Evolutionary conservation across 2,329 filamentous ascomycete species (phyloP), one percentile per base, ranked within the genome.

Genomic region (Cladosporium sp.): DNA sequence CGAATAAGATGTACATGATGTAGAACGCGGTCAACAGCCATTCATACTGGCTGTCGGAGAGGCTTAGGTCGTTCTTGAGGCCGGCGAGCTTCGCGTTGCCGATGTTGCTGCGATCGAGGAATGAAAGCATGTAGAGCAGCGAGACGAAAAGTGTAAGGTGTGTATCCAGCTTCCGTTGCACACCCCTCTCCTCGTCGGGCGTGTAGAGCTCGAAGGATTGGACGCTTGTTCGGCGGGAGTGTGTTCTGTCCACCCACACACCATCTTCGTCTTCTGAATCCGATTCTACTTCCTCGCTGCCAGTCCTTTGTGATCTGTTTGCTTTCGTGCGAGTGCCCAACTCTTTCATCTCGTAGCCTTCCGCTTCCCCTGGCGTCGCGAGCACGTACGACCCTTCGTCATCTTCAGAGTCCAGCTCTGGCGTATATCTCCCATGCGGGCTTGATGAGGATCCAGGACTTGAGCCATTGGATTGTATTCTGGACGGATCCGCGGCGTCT

Each of bases 71-170:
- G 2, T 72, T 66, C 33, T 69, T 67, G 8, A 84, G 65, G 8
- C 80, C 80, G 6, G 80, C 80, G 46, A 83, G 78, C 51, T 75
- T 76, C n/a, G 80, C 80, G 65, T 84, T 83, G 39, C 80, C 80
- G 52, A 62, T 48, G 25, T 48, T 48, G 16, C 22, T 30, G n/a
- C 90, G 78, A 67, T 95, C 90, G 57, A 95, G 70, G 64, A 95
- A 95, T 55, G 84, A 86, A 54, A 95, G 73, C 75, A 94, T 79
- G 65, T 93, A 96, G 11, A 95, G 75, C 52, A 92, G 66, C 9
- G 88, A 86, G 55, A 95, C 78, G 64, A 95, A 94, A 1, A 87
- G 66, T 5, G 95, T 88, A 47, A 96, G 76, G 56, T 78, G 80
- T 50, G 80, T 76, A 66, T 95, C 90, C 58, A 95, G 82, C 69